Evolutionary conservation across 202 grass and related monocot species (phyloP).

Genomic region (Schoenoplectus tabernaemontani): DNA sequence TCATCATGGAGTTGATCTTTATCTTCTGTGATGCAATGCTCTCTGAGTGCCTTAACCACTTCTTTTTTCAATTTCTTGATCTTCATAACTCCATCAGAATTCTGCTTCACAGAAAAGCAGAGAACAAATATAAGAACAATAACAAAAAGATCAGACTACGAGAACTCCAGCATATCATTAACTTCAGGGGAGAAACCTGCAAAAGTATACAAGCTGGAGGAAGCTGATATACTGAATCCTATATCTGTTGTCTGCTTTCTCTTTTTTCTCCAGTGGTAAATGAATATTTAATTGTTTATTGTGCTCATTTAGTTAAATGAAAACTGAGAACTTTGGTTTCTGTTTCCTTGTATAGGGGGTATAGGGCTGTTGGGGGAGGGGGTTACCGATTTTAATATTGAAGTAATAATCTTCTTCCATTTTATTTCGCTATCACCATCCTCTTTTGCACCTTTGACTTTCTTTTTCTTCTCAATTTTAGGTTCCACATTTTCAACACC

Average conservation of each 20-base stretch:
- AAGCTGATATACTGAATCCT: neutral
- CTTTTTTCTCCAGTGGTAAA: neutral
- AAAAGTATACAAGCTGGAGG: neutral
- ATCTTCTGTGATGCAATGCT: constrained; percentile 47
- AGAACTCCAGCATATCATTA: neutral
- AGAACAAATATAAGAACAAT: neutral
- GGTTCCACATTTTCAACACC: constrained; percentile 32
- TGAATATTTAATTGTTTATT: neutral
- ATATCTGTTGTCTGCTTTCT: neutral
- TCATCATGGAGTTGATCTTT: constrained; percentile 42
- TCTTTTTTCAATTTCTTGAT: constrained; percentile 73
- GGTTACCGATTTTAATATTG: constrained; percentile 46
- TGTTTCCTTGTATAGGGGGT: neutral
- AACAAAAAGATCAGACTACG: neutral
- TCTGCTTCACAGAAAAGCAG: constrained; percentile 33
- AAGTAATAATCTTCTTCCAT: constrained; percentile 89
- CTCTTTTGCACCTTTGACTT: constrained; percentile 28
- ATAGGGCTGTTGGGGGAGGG: too few species aligned
- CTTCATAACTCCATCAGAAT: constrained; percentile 60
- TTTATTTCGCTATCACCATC: constrained; percentile 47
- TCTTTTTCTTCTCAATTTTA: constrained; percentile 42
- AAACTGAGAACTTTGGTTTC: neutral
- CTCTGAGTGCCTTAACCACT: constrained; percentile 44
- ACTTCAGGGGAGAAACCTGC: neutral
- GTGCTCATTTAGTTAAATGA: neutral